Conservation (phyloP, 768 basidiomycete species). For the Stropharia rugosoannulata region DNA sequence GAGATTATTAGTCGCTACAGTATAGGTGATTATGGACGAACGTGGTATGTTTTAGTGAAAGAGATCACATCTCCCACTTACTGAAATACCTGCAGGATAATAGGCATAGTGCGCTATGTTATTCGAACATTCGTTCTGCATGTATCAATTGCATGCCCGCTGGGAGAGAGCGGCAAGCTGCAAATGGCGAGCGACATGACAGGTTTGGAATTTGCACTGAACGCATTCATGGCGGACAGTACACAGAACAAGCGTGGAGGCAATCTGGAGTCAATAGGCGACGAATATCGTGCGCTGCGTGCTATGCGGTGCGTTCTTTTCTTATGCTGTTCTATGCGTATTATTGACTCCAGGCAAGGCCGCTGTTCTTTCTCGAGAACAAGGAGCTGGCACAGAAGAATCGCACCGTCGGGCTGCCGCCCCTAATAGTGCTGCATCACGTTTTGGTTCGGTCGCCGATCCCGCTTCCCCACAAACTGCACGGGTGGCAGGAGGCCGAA, state of each 20-base stretch:
- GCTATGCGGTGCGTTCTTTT: constrained; percentile 70
- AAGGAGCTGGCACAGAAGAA: constrained; percentile 59
- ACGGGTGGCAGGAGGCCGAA: constrained; percentile 94
- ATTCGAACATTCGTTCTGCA: constrained; percentile 90
- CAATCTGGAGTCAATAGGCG: constrained; percentile 74
- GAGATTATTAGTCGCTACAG: constrained; percentile 73
- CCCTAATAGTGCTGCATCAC: constrained; percentile 88
- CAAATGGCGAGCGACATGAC: constrained; percentile 97
- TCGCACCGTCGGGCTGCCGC: constrained; percentile 76
- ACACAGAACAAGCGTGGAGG: constrained; percentile 58
- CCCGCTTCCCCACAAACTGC: constrained; percentile 82
- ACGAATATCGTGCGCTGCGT: constrained; percentile 83
- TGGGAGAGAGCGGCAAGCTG: constrained; percentile 91
- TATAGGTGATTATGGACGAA: constrained; percentile 67
- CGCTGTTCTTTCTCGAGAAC: constrained; percentile 87
- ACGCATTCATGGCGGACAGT: constrained; percentile 68
- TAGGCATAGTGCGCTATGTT: constrained; percentile 71
- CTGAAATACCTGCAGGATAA: constrained; percentile 41
- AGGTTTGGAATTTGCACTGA: constrained; percentile 90
- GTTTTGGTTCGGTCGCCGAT: constrained; percentile 88
- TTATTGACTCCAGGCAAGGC: constrained; percentile 43
- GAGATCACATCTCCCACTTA: neutral
- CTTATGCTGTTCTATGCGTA: neutral
- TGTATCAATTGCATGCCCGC: constrained; percentile 87
- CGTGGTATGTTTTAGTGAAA: constrained; percentile 58